Evolutionary conservation across 2,329 filamentous ascomycete species (phyloP).

Genomic region (Colletotrichum sp.): DNA sequence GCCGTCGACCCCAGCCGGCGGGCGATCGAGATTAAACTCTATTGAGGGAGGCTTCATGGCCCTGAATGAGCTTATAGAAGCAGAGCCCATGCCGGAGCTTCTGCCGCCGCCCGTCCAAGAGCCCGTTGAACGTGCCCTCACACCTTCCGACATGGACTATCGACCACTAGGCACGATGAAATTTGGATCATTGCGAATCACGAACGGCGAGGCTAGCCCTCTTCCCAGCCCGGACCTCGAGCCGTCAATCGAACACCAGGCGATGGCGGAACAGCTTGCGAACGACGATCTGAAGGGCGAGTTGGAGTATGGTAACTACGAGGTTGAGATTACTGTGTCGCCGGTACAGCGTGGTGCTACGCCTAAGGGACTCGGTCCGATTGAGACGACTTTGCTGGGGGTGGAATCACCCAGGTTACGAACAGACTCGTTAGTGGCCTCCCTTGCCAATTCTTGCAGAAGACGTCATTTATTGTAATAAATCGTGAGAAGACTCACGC

Average conservation of each 20-base stretch:
- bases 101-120: conserved; percentile 23
- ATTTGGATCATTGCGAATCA: conserved; percentile 67
- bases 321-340: not conserved
- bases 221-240: conserved; percentile 41
- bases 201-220: conserved; percentile 62
- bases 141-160: conserved; percentile 62
- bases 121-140: conserved; percentile 42
- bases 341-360: not conserved
- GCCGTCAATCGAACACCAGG: not conserved
- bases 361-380: not conserved
- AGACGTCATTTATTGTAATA: not conserved
- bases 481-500: conserved; percentile 35
- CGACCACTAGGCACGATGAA: conserved; percentile 66
- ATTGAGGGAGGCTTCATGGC: conserved; percentile 36
- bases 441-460: conserved; percentile 1
- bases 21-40: conserved; percentile 42
- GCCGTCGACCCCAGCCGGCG: conserved; percentile 36
- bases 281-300: not conserved
- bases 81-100: conserved; percentile 16
- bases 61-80: not conserved
- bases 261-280: not conserved
- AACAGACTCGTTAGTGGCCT: conserved; percentile 8
- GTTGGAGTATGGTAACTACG: not conserved
- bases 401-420: not conserved
- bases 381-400: not conserved